Evolutionary conservation across 1,139 yeast species (phyloP).

Genomic region (Diutina neorugosa): DNA sequence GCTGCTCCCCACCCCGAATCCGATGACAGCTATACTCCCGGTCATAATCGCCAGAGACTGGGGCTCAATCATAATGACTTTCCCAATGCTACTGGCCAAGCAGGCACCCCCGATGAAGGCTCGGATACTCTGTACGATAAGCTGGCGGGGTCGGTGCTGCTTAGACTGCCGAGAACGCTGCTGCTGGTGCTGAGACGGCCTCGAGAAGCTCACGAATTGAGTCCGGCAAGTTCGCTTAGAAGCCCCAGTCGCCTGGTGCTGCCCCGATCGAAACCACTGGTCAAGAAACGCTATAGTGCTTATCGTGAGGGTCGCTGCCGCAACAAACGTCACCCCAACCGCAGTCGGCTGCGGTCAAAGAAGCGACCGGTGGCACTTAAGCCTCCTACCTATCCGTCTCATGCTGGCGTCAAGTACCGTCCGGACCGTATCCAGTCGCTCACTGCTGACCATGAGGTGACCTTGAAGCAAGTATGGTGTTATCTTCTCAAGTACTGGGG

Average conservation of each 20-base stretch:
- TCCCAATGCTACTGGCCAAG: background rate
- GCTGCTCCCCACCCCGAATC: background rate
- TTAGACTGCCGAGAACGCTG: background rate
- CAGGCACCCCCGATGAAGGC: background rate
- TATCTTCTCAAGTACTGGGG: slow-evolving; percentile 52
- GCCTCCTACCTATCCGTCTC: background rate
- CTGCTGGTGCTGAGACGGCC: background rate
- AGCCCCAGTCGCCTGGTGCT: background rate
- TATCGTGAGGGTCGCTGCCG: background rate
- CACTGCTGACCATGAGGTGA: slow-evolving; percentile 49
- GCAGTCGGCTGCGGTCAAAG: background rate
- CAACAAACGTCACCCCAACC: background rate
- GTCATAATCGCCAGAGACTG: background rate
- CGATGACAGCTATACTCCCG: background rate
- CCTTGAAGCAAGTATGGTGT: slow-evolving; percentile 69
- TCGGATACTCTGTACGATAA: background rate
- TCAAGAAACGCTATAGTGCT: background rate
- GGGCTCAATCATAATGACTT: background rate
- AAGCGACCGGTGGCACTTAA: background rate
- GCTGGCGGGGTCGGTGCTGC: background rate
- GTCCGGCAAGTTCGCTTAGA: background rate
- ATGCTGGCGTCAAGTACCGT: background rate
- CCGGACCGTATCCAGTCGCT: slow-evolving; percentile 51
- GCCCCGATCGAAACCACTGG: background rate
- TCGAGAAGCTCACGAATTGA: background rate